A percentile compares a stretch with the other conserved stretches of the same genome.
phyloP scores from a whole-genome alignment of 164 flowering plant species.

The Dillenia turbinata region DNA sequence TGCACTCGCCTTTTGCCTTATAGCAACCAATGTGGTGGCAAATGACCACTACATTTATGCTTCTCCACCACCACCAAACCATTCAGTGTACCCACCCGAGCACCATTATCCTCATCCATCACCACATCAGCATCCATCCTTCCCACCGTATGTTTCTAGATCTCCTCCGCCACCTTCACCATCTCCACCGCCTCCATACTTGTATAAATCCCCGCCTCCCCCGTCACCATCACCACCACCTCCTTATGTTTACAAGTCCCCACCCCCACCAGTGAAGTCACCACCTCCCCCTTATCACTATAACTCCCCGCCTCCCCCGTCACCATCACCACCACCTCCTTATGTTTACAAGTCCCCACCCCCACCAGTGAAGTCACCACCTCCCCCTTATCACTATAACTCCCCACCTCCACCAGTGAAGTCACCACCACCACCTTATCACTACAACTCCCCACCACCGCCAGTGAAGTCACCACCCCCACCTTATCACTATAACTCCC shows the following conservation, averaged over 20 bases:
- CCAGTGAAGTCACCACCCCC: too few species aligned
- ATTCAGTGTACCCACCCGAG: neutral
- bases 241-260: neutral
- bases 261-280: too few species aligned
- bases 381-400: too few species aligned
- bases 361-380: too few species aligned
- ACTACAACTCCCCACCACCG: slow-evolving; percentile 6
- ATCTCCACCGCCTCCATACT: neutral
- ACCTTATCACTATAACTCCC: too few species aligned
- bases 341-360: slow-evolving; percentile 4
- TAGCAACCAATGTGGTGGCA: slow-evolving; percentile 11
- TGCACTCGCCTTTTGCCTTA: slow-evolving; percentile 12
- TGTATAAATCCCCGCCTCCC: neutral
- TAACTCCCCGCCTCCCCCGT: slow-evolving; percentile 17
- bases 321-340: slow-evolving; percentile 3
- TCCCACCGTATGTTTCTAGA: neutral
- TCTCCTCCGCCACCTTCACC: too few species aligned
- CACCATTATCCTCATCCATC: slow-evolving; percentile 9
- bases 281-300: slow-evolving; percentile 4
- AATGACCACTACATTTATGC: slow-evolving; percentile 10
- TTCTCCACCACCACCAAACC: slow-evolving; percentile 10
- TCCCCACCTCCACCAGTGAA: too few species aligned
- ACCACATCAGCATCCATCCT: slow-evolving; percentile 2
- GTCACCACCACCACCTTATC: slow-evolving; percentile 1
- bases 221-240: neutral